Base-by-base conservation (phyloP, 139 green algal genomes). In the Pleodorina starrii region DNA sequence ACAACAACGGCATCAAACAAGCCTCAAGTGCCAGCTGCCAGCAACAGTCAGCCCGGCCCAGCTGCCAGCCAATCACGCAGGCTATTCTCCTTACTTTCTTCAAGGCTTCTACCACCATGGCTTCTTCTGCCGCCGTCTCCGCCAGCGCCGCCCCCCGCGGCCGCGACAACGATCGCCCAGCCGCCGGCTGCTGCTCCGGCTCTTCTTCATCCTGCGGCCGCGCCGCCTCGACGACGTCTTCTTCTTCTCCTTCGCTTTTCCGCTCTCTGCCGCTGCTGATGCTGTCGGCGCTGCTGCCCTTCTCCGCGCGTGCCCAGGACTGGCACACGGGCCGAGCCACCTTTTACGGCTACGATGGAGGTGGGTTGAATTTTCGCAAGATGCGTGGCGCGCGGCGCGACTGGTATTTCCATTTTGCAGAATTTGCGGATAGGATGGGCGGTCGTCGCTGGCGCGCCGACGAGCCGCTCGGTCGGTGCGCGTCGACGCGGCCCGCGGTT, bases 261-360 rank as follows among this genome's bases (percentile, higher is more conserved):
- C n/a, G n/a, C 69, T 50, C 40, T 19, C 38, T 23, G 2, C 29
- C 44, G 35, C 44, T 82, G 74, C 74, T 82, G 74, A 44, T 82
- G 25, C 74, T 82, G 25, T 63, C 74, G 12, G 43, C 74, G 44
- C 74, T 82, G 44, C 11, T 48, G 44, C 74, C 74, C 29, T 43
- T 63, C 12, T 63, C 74, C 27, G 74, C 27, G 74, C 74, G 44
- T 44, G 74, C 38, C 29, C 48, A 48, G 36, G 78, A 63, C 36
- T 85, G 78, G 78, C 78, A 60, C 21, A 42, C 38, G n/a, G 78
- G 78, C 5, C 78, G 78, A 5, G 51, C 78, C 19, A 85, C 51
- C 9, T 85, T 85, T 10, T 85, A 85, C 35, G 78, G 78, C 36
- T 40, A 84, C 9, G 76, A 84, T 12, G 76, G 76, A 32, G 74